phyloP scores from a whole-genome alignment of 495 filamentous ascomycete species.

The Xylaria longipes region DNA sequence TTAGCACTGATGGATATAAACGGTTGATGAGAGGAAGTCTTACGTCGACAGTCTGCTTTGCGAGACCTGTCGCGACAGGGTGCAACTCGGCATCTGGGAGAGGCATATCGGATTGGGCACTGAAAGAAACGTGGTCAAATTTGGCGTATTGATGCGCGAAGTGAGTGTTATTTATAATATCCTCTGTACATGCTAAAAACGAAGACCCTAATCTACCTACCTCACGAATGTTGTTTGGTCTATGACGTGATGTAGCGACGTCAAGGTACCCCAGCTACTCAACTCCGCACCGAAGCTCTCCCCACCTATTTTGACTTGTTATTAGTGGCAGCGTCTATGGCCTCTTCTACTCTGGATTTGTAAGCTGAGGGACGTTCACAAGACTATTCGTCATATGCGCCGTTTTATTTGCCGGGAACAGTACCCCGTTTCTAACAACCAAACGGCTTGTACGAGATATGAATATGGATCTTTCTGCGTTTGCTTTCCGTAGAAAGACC shows the following conservation, averaged over 20 bases:
- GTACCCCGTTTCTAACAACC: not conserved
- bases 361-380: not conserved
- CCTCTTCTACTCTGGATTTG: not conserved
- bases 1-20: not conserved
- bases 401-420: not conserved
- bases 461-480: not conserved
- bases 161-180: not conserved
- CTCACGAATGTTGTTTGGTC: not conserved
- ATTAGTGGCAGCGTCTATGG: not conserved
- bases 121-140: not conserved
- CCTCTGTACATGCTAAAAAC: too few relatives aligned
- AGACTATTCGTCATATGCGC: not conserved
- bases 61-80: slow-evolving; percentile 61
- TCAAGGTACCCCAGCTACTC: not conserved
- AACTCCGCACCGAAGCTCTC: slow-evolving; percentile 11
- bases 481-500: not conserved
- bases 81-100: slow-evolving; percentile 56
- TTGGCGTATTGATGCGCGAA: not conserved
- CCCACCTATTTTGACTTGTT: not conserved
- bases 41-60: slow-evolving; percentile 41
- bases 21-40: not conserved
- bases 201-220: too few relatives aligned
- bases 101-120: slow-evolving; percentile 23
- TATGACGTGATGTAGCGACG: slow-evolving; percentile 14
- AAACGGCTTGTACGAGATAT: not conserved